Conservation (phyloP, 306 rosid species). For the Canavalia gladiata region DNA sequence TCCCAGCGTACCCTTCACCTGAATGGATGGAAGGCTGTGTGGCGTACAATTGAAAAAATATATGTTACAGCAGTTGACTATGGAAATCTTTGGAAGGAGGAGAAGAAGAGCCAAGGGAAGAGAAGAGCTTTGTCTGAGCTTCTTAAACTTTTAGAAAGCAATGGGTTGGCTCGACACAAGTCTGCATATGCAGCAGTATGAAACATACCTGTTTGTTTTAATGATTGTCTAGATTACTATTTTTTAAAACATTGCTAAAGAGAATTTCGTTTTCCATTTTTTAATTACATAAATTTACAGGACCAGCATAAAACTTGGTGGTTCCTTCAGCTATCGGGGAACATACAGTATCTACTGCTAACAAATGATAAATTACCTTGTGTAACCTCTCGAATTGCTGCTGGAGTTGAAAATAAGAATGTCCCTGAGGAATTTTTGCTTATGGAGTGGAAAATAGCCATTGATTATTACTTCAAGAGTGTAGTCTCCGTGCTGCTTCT, state of each 20-base stretch:
- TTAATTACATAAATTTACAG: constrained; percentile 49
- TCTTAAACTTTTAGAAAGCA: constrained; percentile 73
- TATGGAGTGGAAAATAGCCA: constrained; percentile 72
- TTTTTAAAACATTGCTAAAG: neutral
- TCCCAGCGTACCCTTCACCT: constrained; percentile 47
- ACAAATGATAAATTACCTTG: constrained; percentile 50
- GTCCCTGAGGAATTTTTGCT: constrained; percentile 43
- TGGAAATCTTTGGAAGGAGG: constrained; percentile 78
- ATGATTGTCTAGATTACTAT: constrained; percentile 31
- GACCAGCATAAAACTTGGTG: constrained; percentile 82
- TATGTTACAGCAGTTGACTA: constrained; percentile 60
- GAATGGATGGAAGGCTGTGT: constrained; percentile 71
- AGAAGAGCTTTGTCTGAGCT: constrained; percentile 77
- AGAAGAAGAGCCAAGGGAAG: constrained; percentile 74
- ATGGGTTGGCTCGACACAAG: constrained; percentile 80
- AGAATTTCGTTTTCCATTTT: neutral
- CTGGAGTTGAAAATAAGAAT: constrained; percentile 39
- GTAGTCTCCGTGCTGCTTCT: constrained; percentile 73
- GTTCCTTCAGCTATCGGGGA: constrained; percentile 78
- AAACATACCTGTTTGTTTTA: constrained; percentile 34
- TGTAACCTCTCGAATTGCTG: constrained; percentile 51
- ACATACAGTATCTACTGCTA: constrained; percentile 62
- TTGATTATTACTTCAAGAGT: constrained; percentile 74
- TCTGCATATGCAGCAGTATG: constrained; percentile 65
- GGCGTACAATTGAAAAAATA: constrained; percentile 68